Evolutionary conservation across 805 yeast genomes (phyloP), one percentile per base, ranked within the genome.

Genomic region (Lachancea nothofagi): DNA sequence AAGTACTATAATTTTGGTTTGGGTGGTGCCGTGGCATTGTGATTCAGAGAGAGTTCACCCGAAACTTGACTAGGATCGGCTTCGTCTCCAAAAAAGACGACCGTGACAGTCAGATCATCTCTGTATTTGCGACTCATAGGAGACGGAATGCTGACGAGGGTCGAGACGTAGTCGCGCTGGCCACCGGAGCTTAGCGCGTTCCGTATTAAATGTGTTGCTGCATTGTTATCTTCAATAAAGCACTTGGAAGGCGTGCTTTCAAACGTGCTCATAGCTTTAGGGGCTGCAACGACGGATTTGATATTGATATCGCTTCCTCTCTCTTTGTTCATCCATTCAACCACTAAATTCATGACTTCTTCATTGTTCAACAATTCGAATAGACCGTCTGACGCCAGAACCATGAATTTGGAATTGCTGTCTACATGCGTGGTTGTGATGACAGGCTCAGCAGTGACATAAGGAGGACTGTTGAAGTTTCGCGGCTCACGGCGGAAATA

Each of bases 361-460:
- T 87, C 96, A 61, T 89, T 89, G 15, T 90, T 76, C 41, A 93
- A 70, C 76, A 90, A 74, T 61, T 93, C 98, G 62, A 81, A 93
- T 37, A 93, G 69, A 0, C 98, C 98, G 64, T 93, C 98, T 15
- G 94, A 80, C 0, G 90, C 98, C 75, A 93, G 69, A 23, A 93
- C 95, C 59, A 93, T 65, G 53, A 93, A 93, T 56, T 87, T 93
- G 48, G 80, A 77, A 15, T 72, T 68, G 1, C 88, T 82, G 36
- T 72, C 72, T 36, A 89, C 74, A 53, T 80, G 77, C 9, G 89
- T 82, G 2, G 95, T 80, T 2, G 96, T 83, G 19, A 89, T 72
- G 21, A 83, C 95, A 0, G 98, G 98, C 59, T 83, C 89, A 1
- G 98, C 97, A 1, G 98, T 93, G 26, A 93, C 97, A 60, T 93